These are phyloP conservation scores for Nakazawaea anatomiae DNA, from an alignment of 805 yeast species.

Conservation along the genomic window DNA sequence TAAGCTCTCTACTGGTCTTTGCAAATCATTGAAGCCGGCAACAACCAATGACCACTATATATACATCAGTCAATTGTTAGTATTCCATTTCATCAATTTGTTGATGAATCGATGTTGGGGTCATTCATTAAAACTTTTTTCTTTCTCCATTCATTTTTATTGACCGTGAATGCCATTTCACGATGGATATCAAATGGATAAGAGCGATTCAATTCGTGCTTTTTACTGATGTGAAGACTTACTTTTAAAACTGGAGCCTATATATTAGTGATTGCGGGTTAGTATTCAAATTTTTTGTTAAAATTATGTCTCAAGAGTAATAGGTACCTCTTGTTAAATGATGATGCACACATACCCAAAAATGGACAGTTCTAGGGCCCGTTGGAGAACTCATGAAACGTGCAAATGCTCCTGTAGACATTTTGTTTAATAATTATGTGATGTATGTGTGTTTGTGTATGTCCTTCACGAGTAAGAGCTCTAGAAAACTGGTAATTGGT, in stretches of 20 bases:
- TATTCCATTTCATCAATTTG: background rate
- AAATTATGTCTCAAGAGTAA: background rate
- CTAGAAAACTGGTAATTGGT: no score
- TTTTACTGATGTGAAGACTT: conserved; percentile 8
- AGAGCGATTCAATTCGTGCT: no score
- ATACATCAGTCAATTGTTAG: background rate
- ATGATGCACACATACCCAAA: conserved; percentile 61
- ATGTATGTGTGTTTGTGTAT: no score
- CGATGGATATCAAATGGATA: no score
- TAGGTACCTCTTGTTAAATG: no score
- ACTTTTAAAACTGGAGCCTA: conserved; percentile 57
- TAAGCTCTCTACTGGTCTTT: conserved; percentile 87
- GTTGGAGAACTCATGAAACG: conserved; percentile 80
- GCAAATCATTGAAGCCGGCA: conserved; percentile 84
- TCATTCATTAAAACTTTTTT: no score
- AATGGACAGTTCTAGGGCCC: conserved; percentile 96
- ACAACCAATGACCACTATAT: conserved; percentile 78
- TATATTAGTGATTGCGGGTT: background rate
- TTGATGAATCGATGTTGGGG: background rate
- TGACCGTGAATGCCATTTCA: no score
- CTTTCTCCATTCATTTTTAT: no score
- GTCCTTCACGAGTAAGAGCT: no score
- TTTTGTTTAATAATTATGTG: no score
- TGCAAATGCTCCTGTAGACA: conserved; percentile 42
- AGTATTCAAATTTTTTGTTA: background rate